Percentiles rank a stretch among this genome's conserved stretches.
These are phyloP conservation scores for Hortiboletus campestris DNA, from an alignment of 768 basidiomycete species.

Conservation along the genomic window DNA sequence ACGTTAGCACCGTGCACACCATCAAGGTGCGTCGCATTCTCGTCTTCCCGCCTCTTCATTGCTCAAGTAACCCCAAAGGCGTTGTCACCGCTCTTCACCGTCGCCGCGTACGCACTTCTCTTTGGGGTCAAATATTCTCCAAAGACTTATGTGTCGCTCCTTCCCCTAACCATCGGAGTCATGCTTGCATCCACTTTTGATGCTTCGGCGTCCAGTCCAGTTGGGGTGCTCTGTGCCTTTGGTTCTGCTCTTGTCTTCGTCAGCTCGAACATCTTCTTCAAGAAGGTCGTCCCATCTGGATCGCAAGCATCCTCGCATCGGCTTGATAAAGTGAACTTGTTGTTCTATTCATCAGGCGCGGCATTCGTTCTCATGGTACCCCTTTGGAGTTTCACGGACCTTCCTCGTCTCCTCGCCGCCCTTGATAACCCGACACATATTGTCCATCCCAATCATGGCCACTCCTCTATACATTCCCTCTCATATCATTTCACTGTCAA, in stretches of 20 bases:
- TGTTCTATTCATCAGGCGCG: constrained; percentile 91
- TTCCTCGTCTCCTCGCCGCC: constrained; percentile 59
- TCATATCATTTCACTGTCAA: constrained; percentile 87
- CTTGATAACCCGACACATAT: constrained; percentile 40
- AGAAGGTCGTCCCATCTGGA: constrained; percentile 86
- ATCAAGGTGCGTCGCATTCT: constrained; percentile 72
- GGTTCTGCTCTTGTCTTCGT: constrained; percentile 97
- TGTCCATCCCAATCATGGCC: constrained; percentile 45
- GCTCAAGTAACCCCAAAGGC: constrained; percentile 54
- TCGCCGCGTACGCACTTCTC: constrained; percentile 89
- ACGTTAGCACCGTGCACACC: constrained; percentile 97
- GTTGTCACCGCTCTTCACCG: constrained; percentile 94
- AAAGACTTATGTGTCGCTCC: constrained; percentile 87
- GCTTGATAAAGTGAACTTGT: constrained; percentile 94
- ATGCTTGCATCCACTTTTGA: constrained; percentile 98
- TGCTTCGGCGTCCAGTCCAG: constrained; percentile 77
- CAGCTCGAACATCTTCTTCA: constrained; percentile 98
- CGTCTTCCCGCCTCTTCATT: background rate
- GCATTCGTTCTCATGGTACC: constrained; percentile 97
- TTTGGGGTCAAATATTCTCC: constrained; percentile 93
- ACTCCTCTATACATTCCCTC: constrained; percentile 59
- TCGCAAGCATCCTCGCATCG: constrained; percentile 61
- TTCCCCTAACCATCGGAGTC: constrained; percentile 94
- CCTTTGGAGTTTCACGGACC: constrained; percentile 89
- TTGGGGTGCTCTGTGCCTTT: constrained; percentile 93